Conservation (phyloP, 176 grass and related monocot genomes). For the Bromus sterilis region DNA sequence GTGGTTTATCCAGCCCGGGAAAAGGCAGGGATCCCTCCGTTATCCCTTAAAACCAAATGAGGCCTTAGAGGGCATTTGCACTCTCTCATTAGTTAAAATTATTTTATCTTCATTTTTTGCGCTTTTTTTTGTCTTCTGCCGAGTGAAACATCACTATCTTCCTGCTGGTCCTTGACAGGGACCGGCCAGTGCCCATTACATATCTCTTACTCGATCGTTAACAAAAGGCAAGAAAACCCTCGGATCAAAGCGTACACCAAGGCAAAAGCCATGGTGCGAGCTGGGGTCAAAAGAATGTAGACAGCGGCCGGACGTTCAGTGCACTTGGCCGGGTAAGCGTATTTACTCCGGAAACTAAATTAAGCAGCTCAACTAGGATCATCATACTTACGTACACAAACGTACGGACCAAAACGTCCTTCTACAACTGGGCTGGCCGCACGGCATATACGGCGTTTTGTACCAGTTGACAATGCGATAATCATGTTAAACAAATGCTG, state of each 20-base stretch:
- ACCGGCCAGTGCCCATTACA: background rate
- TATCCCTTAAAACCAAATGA: too few relatives aligned
- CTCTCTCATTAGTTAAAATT: too few relatives aligned
- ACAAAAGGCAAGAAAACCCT: background rate
- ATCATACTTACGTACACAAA: background rate
- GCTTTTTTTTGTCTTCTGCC: too few relatives aligned
- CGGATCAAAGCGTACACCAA: constrained; percentile 2
- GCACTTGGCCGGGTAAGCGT: too few relatives aligned
- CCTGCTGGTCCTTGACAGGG: background rate
- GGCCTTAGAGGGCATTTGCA: too few relatives aligned
- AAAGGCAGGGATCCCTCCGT: too few relatives aligned
- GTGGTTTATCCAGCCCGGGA: too few relatives aligned
- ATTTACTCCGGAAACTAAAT: too few relatives aligned
- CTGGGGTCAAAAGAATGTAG: background rate
- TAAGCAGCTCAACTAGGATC: background rate
- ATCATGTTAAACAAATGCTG: background rate
- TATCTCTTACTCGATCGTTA: too few relatives aligned
- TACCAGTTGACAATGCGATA: background rate
- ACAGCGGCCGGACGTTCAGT: background rate
- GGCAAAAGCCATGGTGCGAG: background rate
- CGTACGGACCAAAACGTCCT: background rate
- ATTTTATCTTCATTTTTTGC: too few relatives aligned
- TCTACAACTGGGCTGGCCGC: background rate
- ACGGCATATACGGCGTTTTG: background rate
- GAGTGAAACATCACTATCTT: background rate